Conservation (phyloP, 2,329 filamentous ascomycete genomes). For the Thelonectria olida region DNA sequence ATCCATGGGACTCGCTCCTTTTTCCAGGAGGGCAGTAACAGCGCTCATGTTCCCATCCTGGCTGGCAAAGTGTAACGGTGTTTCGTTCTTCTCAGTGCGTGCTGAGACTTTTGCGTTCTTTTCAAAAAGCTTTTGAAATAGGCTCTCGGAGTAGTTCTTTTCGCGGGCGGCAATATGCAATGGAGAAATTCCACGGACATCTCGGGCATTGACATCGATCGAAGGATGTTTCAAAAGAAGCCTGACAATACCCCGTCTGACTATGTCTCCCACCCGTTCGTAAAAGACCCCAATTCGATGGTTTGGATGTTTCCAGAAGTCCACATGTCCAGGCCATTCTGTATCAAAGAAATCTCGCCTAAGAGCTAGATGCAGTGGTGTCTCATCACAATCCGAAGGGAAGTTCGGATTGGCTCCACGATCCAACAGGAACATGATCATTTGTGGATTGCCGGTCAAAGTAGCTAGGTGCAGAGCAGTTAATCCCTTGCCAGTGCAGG, state of each 20-base stretch:
- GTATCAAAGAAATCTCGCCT: neutral
- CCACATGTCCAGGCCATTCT: neutral
- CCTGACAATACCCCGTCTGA: neutral
- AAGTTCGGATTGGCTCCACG: constrained; percentile 11
- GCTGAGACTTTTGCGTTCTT: constrained; percentile 1
- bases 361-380: constrained; percentile 9
- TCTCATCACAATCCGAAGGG: neutral
- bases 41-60: neutral
- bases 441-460: neutral
- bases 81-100: constrained; percentile 1
- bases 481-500: neutral
- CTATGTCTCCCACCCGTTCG: neutral
- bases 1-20: neutral
- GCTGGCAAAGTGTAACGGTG: constrained; percentile 7
- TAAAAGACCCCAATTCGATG: neutral
- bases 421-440: constrained; percentile 8
- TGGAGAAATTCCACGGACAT: constrained; percentile 2
- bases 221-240: constrained; percentile 2
- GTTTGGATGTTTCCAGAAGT: constrained; percentile 8
- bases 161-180: neutral
- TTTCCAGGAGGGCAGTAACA: neutral
- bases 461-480: constrained; percentile 3
- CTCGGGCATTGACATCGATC: constrained; percentile 10
- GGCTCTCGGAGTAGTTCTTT: neutral
- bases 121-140: neutral